Evolutionary conservation across 2,329 filamentous ascomycete species (phyloP).

Genomic region (Metarhizium album): DNA sequence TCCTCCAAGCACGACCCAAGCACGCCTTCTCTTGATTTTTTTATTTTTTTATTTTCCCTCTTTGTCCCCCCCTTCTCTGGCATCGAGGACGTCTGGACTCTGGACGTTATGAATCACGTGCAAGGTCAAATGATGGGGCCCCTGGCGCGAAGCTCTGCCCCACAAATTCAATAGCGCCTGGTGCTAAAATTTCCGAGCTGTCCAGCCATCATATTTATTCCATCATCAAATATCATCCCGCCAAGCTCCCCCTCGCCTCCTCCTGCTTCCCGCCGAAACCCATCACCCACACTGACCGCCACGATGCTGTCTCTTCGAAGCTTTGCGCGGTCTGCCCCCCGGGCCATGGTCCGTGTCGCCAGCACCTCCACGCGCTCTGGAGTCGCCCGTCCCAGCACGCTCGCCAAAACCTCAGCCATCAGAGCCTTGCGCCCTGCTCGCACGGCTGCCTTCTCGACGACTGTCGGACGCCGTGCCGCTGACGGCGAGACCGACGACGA

Average conservation of each 20-base stretch:
- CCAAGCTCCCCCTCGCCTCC: conserved; percentile 7
- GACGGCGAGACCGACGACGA: conserved; percentile 57
- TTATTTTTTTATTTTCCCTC: too few relatives aligned
- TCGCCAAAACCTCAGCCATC: conserved; percentile 33
- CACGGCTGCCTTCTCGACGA: conserved; percentile 39
- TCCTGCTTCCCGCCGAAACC: conserved; percentile 5
- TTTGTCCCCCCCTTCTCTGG: too few relatives aligned
- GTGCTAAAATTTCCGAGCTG: neutral
- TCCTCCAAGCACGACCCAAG: too few relatives aligned
- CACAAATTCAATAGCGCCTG: conserved; percentile 7
- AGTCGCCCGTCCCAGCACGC: conserved; percentile 34
- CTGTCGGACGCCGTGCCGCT: conserved; percentile 28
- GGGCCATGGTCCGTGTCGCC: conserved; percentile 48
- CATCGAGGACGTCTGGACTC: too few relatives aligned
- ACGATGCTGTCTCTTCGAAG: conserved; percentile 62
- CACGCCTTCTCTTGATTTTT: too few relatives aligned
- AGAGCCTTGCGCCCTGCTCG: conserved; percentile 23
- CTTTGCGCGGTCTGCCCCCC: conserved; percentile 56
- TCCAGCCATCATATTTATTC: neutral
- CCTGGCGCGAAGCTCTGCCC: neutral
- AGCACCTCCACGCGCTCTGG: conserved; percentile 37
- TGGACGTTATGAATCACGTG: neutral
- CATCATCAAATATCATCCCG: neutral
- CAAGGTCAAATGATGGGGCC: neutral
- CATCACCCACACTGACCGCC: conserved; percentile 8